phyloP scores from a whole-genome alignment of 345 rosid genomes.

The Erucastrum elatum region DNA sequence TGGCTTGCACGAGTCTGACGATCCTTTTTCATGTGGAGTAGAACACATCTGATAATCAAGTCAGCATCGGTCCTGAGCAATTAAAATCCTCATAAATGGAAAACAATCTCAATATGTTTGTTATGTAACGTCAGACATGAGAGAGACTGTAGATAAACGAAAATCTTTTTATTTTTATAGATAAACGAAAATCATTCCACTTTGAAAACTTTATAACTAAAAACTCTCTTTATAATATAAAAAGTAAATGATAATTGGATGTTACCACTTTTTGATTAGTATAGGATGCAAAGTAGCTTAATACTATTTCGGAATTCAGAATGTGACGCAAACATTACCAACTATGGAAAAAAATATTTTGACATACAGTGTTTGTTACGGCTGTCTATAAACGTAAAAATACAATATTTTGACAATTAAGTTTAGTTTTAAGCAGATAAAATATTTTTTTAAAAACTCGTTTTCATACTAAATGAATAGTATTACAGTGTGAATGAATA shows the following conservation, averaged over 20 bases:
- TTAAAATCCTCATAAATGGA: constrained; percentile 22
- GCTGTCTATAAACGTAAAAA: not conserved
- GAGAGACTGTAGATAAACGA: not conserved
- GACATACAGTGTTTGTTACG: not conserved
- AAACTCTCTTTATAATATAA: not conserved
- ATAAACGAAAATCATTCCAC: not conserved
- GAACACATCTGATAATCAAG: not conserved
- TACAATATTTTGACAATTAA: not conserved
- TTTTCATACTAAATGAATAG: not conserved
- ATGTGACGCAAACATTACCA: not conserved
- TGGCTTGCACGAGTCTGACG: constrained; percentile 19
- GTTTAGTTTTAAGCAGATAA: not conserved
- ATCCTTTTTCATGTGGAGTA: constrained; percentile 23
- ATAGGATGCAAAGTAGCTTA: not conserved
- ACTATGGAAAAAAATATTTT: not conserved
- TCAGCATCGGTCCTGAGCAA: not conserved
- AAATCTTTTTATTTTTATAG: not conserved
- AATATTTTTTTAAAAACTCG: not conserved
- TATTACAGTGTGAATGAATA: not conserved
- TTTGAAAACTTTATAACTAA: not conserved
- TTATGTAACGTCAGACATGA: constrained; percentile 5
- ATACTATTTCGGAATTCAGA: not conserved
- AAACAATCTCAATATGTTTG: constrained; percentile 10
- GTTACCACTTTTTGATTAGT: not conserved
- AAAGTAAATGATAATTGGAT: not conserved